phyloP scores from a whole-genome alignment of 768 basidiomycete genomes.

The Calocybe indica region DNA sequence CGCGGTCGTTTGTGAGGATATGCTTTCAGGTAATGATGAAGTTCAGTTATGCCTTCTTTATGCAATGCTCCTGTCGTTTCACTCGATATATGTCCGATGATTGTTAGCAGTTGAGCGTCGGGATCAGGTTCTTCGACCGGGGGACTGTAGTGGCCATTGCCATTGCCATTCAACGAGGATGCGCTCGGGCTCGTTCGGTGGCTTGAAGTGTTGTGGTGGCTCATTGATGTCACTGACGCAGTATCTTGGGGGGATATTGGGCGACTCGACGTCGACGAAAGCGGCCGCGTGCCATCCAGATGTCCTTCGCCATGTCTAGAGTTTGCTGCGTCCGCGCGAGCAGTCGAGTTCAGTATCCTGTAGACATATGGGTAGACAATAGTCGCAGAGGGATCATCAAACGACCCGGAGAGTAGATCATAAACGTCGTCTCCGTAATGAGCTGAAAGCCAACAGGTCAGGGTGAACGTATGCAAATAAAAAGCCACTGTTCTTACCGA shows the following conservation, averaged over 20 bases:
- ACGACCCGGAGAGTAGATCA: constrained; percentile 82
- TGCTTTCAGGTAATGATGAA: constrained; percentile 90
- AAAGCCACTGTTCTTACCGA: constrained; percentile 55
- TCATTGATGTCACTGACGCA: constrained; percentile 32
- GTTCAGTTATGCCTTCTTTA: constrained; percentile 90
- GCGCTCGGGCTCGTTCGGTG: constrained; percentile 65
- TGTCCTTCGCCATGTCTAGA: constrained; percentile 11
- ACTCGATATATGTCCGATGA: constrained; percentile 83
- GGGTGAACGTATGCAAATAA: constrained; percentile 1
- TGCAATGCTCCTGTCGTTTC: constrained; percentile 86
- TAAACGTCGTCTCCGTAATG: constrained; percentile 88
- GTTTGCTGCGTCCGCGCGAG: constrained; percentile 32
- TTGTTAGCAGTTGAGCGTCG: constrained; percentile 74
- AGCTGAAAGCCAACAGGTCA: constrained; percentile 31
- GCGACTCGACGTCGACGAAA: constrained; percentile 59
- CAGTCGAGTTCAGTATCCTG: constrained; percentile 74
- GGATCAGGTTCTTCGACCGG: constrained; percentile 81
- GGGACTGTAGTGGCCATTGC: constrained; percentile 42
- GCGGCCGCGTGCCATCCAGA: constrained; percentile 37
- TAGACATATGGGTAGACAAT: constrained; percentile 96
- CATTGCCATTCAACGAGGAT: constrained; percentile 51
- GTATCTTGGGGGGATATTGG: constrained; percentile 71
- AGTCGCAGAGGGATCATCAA: constrained; percentile 95
- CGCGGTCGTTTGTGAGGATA: constrained; percentile 79
- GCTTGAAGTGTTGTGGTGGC: constrained; percentile 51